Conservation (phyloP, 345 rosid genomes). For the Bruguiera gymnorhiza region DNA sequence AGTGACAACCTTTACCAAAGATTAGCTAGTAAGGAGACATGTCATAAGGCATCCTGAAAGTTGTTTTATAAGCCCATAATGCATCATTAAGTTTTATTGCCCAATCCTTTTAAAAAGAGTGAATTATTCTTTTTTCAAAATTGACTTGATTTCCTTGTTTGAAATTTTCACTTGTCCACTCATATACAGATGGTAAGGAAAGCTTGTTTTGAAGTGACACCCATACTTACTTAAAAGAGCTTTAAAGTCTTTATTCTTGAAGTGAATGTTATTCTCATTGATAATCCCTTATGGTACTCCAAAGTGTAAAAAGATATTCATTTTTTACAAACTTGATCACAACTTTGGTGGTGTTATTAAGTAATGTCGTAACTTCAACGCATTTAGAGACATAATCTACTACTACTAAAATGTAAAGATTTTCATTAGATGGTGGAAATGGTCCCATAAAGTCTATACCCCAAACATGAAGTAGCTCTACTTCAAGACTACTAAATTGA, state of each 20-base stretch:
- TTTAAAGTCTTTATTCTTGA: too few species aligned
- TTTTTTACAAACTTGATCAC: background rate
- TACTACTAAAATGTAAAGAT: background rate
- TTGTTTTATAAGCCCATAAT: background rate
- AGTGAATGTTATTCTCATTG: background rate
- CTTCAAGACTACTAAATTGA: background rate
- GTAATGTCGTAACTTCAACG: background rate
- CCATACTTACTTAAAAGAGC: too few species aligned
- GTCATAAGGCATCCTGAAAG: background rate
- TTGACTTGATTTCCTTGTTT: too few species aligned
- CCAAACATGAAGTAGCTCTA: slow-evolving; percentile 10
- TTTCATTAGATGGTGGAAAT: background rate
- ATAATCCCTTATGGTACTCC: background rate
- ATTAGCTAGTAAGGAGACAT: too few species aligned
- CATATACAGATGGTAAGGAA: too few species aligned
- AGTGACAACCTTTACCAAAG: too few species aligned
- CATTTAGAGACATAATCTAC: too few species aligned
- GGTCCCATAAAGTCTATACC: background rate
- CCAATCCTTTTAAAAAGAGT: background rate
- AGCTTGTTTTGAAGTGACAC: too few species aligned
- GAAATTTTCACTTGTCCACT: too few species aligned
- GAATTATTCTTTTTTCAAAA: too few species aligned
- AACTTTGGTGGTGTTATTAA: too few species aligned
- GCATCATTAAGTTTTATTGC: slow-evolving; percentile 5
- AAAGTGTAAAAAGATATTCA: background rate